Evolutionary conservation across 2,329 filamentous ascomycete species (phyloP).

Genomic region (Exophiala oligosperma): DNA sequence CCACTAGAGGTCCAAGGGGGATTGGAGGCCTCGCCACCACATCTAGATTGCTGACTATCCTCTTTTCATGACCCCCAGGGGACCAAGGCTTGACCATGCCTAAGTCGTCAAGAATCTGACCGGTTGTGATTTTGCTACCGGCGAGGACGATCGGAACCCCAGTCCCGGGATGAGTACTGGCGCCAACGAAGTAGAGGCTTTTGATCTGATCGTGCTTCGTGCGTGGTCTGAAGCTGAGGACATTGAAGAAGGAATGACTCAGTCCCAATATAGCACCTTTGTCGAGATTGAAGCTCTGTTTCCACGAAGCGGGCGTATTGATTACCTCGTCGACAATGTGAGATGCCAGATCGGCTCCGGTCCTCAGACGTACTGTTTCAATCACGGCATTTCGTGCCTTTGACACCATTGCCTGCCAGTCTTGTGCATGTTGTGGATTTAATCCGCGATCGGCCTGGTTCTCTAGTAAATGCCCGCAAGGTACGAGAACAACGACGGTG

Average conservation of each 20-base stretch:
- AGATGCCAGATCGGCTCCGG: slow-evolving; percentile 52
- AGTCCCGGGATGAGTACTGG: slow-evolving; percentile 73
- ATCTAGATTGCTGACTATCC: slow-evolving; percentile 25
- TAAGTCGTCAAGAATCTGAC: slow-evolving; percentile 50
- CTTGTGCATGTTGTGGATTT: slow-evolving; percentile 42
- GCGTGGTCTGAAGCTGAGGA: slow-evolving; percentile 35
- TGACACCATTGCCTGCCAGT: slow-evolving; percentile 62
- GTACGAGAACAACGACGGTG: slow-evolving; percentile 68
- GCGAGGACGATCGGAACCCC: slow-evolving; percentile 73
- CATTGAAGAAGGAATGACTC: slow-evolving; percentile 66
- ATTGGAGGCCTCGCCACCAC: slow-evolving; percentile 15
- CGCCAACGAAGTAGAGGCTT: slow-evolving; percentile 69
- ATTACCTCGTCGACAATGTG: slow-evolving; percentile 61
- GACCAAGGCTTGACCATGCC: slow-evolving; percentile 44
- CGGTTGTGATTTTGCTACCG: slow-evolving; percentile 63
- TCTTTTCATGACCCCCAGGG: slow-evolving; percentile 18
- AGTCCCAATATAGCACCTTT: slow-evolving; percentile 72
- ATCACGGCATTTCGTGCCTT: slow-evolving; percentile 63
- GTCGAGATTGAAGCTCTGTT: slow-evolving; percentile 69
- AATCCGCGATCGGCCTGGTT: slow-evolving; percentile 31
- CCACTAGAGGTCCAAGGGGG: neutral
- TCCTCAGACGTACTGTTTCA: slow-evolving; percentile 60
- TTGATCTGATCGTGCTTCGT: slow-evolving; percentile 33
- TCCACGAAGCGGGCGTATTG: slow-evolving; percentile 68
- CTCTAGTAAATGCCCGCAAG: slow-evolving; percentile 65